Base-by-base conservation (phyloP, 2,329 filamentous ascomycete species). In the Sordariomycetes sp. region DNA sequence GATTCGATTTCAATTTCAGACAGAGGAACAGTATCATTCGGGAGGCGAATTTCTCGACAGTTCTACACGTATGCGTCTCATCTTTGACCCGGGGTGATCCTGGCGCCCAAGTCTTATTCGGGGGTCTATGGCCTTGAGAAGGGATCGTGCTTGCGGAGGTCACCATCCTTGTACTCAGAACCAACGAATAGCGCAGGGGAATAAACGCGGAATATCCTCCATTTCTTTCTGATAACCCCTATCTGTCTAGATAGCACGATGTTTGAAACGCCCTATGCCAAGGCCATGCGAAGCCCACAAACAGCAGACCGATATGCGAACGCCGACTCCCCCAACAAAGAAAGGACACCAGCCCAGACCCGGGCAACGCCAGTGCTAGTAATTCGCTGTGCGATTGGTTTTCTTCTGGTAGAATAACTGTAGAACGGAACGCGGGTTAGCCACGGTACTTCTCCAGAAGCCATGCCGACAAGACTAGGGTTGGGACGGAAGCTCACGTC, bases 391-490 rank as follows among this genome's bases (percentile, higher is more conserved):
- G 69, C 81, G 79, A 78, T 84, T 84, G 64, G 81, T 84, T 74
- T 85, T 85, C 72, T 85, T 85, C 75, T 85, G 81, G 69, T 85
- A 85, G 66, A 85, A 85, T 60, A 85, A 68, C 80, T 83, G 63
- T 56, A 55, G 56, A 37, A 54, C 59, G 55, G 48, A 54, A 60
- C 37, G 14, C 10, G 55, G 28, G 62, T 73, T 60, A 71, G 71
- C 59, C 53, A 28, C 5, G 35, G 12, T 16, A 34, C 8, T n/a
- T 22, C 51, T 5, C 16, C 18, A 57, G 56, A 53, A 58, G 43
- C 34, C 2, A 48, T 40, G 6, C 18, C 25, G 12, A 35, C 61
- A 54, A 58, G 51, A 64, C 53, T 85, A 65, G 86, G 83, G 53
- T 53, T 18, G 40, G n/a, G 22, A 18, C 18, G 52, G 37, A 58